Base-by-base conservation (phyloP, 73 alveolate genomes). In the Paraurostyla sp. region DNA sequence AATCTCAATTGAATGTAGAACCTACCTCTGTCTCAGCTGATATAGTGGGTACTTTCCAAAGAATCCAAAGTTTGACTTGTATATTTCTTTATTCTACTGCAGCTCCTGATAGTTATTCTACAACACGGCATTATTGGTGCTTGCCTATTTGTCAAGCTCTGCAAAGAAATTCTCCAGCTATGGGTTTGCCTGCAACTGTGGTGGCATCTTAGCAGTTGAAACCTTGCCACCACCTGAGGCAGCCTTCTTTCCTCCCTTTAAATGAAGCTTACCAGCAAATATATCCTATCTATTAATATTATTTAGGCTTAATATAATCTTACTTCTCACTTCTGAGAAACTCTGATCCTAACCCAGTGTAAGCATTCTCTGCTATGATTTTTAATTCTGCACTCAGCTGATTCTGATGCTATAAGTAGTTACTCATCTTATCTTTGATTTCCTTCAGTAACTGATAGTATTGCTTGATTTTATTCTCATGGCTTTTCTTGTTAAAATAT, bases 21-120 rank as follows among this genome's bases (percentile, higher is more conserved):
- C 89, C 52, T 78, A 35, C 35, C 89, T 50, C 33, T 78, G 62
- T 40, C 78, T 50, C 35, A 78, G 78, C 33, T 52, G 60, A 52
- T 78, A 78, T 13, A 78, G 78, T 78, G 89, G 89, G 50, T 78
- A 78, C 32, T 78, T 78, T 11, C 89, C 89, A 27, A 52, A 78
- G 60, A 78, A 78, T 6, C 89, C 89, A 54, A 78, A 78, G 78
- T 78, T 78, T 0, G 13, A 4, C 32, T 78, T 78, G 80, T 23
- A 78, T 11, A 54, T 40, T 40, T 78, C 89, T 41, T 78, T 78
- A 27, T 52, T 50, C 35, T 78, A 43, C 48, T 33, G 59, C 20
- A 54, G 33, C 40, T 78, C 89, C 6, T 73, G 38, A 33, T 48
- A 73, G 30, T 73, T 73, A 65, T 40, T 65, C 58, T 38, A 30